These are phyloP conservation scores for Calocera viscosa DNA, from an alignment of 768 basidiomycete species.

Conservation along the genomic window DNA sequence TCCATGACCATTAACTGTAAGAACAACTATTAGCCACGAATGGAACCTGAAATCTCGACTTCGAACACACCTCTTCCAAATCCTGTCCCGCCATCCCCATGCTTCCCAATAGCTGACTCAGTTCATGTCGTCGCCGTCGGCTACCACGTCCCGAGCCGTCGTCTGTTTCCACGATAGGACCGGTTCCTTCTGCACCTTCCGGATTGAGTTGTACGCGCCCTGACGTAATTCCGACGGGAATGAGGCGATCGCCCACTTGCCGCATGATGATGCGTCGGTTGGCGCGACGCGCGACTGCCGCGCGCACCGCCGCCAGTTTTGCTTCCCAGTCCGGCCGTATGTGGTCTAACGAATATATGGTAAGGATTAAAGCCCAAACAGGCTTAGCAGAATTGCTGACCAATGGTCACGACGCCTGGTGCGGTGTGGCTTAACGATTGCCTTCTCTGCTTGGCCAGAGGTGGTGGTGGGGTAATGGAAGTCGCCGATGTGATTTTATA, in stretches of 20 bases:
- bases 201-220: conserved; percentile 60
- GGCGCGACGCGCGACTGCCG: conserved; percentile 89
- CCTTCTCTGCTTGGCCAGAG: conserved; percentile 32
- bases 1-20: conserved; percentile 93
- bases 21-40: background rate
- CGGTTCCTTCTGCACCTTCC: background rate
- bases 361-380: conserved; percentile 8
- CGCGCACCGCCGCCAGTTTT: conserved; percentile 85
- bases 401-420: conserved; percentile 83
- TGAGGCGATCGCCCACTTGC: conserved; percentile 91
- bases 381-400: conserved; percentile 33
- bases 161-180: background rate
- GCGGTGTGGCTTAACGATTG: conserved; percentile 81
- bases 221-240: conserved; percentile 92
- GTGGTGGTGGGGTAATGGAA: conserved; percentile 20
- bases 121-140: conserved; percentile 43
- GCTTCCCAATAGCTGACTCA: conserved; percentile 47
- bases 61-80: conserved; percentile 66
- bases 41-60: conserved; percentile 15
- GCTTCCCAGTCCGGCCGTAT: conserved; percentile 98
- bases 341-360: conserved; percentile 47
- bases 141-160: conserved; percentile 29
- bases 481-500: background rate
- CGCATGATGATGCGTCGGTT: conserved; percentile 96
- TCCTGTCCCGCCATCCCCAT: conserved; percentile 76